Evolutionary conservation across 164 flowering plant species (phyloP).

Genomic region (Saururus chinensis): DNA sequence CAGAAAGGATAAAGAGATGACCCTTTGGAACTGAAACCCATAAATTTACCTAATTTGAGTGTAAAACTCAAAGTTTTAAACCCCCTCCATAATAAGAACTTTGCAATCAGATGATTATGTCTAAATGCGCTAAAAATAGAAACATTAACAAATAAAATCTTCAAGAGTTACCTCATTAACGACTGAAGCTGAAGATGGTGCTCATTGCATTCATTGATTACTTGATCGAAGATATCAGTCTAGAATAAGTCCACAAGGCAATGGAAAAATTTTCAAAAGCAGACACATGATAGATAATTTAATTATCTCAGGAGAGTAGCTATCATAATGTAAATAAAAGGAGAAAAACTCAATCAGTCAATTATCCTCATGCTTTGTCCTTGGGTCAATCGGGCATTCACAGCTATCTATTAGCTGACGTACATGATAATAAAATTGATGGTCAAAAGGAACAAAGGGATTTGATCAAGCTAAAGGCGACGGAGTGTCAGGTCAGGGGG

Average conservation of each 20-base stretch:
- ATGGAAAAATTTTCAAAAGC: not conserved
- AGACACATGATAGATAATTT: not conserved
- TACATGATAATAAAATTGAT: too few species aligned
- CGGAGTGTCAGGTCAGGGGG: too few species aligned
- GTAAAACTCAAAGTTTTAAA: too few species aligned
- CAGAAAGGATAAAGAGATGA: too few species aligned
- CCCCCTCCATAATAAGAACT: too few species aligned
- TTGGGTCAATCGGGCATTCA: too few species aligned
- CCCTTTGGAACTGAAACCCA: too few species aligned
- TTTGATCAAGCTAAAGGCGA: too few species aligned
- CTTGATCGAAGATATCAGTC: slow-evolving; percentile 58
- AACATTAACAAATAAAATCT: not conserved
- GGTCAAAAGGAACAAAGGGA: too few species aligned
- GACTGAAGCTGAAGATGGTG: slow-evolving; percentile 61
- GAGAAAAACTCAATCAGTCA: not conserved
- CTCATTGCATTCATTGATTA: slow-evolving; percentile 51
- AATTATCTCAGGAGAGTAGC: not conserved
- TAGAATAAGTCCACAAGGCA: slow-evolving; percentile 19
- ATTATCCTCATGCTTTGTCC: not conserved
- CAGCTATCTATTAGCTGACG: too few species aligned
- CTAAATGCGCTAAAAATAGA: not conserved
- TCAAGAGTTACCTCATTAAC: slow-evolving; percentile 48
- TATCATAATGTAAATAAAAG: not conserved
- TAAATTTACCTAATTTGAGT: too few species aligned
- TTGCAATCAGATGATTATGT: too few species aligned